These are phyloP conservation scores for Candolleomyces efflorescens DNA, from an alignment of 768 basidiomycete species.

Conservation along the genomic window DNA sequence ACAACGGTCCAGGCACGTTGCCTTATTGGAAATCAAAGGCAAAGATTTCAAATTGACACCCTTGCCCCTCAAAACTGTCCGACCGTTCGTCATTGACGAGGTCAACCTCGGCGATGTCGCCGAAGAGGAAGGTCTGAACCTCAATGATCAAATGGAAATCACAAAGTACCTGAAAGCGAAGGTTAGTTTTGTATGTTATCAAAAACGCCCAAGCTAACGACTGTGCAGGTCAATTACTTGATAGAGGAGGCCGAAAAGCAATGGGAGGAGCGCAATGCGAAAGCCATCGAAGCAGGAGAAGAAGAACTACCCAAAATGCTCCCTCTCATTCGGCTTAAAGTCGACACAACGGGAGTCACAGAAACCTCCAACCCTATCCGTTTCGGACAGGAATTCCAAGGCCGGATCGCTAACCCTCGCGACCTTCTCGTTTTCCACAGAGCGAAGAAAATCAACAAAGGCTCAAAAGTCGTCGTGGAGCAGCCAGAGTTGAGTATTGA, in stretches of 20 bases:
- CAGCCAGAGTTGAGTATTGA: conserved; percentile 80
- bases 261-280: conserved; percentile 73
- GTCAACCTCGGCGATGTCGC: conserved; percentile 70
- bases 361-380: conserved; percentile 95
- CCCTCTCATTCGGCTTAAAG: conserved; percentile 84
- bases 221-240: conserved; percentile 63
- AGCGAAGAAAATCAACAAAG: conserved; percentile 56
- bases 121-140: conserved; percentile 70
- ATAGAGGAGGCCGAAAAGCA: conserved; percentile 73
- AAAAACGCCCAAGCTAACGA: background rate
- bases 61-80: conserved; percentile 83
- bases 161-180: conserved; percentile 73
- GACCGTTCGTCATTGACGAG: conserved; percentile 91
- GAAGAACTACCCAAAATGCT: conserved; percentile 67
- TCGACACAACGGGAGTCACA: conserved; percentile 86
- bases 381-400: conserved; percentile 94
- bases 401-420: conserved; percentile 88
- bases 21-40: conserved; percentile 80
- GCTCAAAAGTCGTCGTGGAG: conserved; percentile 62
- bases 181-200: conserved; percentile 30
- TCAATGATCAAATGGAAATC: conserved; percentile 80
- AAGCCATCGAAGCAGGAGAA: conserved; percentile 58
- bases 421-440: conserved; percentile 91
- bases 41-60: conserved; percentile 86
- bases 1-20: conserved; percentile 70